phyloP scores from a whole-genome alignment of 2,329 filamentous ascomycete species.

The Penicillium sp. region DNA sequence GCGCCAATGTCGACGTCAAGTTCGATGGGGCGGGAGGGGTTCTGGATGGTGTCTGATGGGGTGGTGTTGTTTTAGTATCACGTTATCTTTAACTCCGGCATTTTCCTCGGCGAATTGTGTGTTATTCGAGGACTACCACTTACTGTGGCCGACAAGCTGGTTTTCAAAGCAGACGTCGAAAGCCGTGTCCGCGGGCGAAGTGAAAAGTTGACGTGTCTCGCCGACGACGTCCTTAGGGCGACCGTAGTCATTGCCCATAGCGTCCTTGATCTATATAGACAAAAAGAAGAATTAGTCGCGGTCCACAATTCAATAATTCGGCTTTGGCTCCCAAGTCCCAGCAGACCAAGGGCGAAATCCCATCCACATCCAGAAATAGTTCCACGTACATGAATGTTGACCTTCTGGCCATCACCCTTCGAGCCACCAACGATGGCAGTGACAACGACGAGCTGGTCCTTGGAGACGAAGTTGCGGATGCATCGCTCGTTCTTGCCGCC shows the following conservation, averaged over 20 bases:
- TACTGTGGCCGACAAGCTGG: conserved; percentile 58
- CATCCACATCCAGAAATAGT: not conserved
- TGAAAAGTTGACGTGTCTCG: conserved; percentile 88
- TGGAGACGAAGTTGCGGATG: conserved; percentile 88
- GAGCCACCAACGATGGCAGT: conserved; percentile 78
- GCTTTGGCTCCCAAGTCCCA: not conserved
- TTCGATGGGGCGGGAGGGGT: conserved; percentile 64
- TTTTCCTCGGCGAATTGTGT: not conserved
- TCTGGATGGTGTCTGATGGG: conserved; percentile 31
- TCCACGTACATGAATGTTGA: conserved; percentile 76
- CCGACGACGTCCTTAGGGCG: conserved; percentile 82
- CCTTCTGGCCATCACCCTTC: conserved; percentile 80
- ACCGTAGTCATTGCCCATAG: conserved; percentile 91
- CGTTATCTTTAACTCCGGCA: not conserved
- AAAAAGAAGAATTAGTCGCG: conserved; percentile 7
- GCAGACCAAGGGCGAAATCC: not conserved
- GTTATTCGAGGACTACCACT: conserved; percentile 27
- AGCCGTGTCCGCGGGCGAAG: conserved; percentile 77
- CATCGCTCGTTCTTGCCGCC: conserved; percentile 69
- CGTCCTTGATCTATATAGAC: conserved; percentile 70
- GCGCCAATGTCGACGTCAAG: conserved; percentile 93
- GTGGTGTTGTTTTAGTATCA: not conserved
- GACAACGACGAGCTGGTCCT: conserved; percentile 88
- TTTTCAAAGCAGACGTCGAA: conserved; percentile 98
- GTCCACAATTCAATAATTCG: not conserved